Conservation (phyloP, 768 basidiomycete species). For the Phaffia tasmanica region DNA sequence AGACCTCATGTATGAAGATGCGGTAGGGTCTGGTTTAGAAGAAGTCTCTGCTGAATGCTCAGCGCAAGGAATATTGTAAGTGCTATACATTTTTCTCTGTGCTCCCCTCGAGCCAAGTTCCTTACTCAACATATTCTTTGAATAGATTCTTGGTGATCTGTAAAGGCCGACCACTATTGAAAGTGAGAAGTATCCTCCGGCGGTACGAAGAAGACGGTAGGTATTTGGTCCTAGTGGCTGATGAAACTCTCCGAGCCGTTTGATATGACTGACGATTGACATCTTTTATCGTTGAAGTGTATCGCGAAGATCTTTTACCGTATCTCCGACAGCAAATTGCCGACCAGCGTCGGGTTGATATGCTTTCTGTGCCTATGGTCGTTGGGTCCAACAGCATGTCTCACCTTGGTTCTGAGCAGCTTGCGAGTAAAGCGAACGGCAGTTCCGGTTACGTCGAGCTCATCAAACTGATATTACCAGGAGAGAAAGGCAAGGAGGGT, state of each 20-base stretch:
- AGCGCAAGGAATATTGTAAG: constrained; percentile 33
- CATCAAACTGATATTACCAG: constrained; percentile 18
- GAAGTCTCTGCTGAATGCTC: constrained; percentile 31
- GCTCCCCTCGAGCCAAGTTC: not conserved
- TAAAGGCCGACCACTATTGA: constrained; percentile 22
- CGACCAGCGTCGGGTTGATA: constrained; percentile 23
- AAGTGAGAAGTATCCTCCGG: constrained; percentile 21
- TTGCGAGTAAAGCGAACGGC: not conserved
- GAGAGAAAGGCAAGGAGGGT: constrained; percentile 15
- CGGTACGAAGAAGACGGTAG: constrained; percentile 23
- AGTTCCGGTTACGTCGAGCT: not conserved
- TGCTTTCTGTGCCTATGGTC: not conserved
- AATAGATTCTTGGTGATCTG: constrained; percentile 22
- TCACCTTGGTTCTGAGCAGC: not conserved
- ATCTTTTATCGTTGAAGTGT: not conserved
- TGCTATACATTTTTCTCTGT: constrained; percentile 30
- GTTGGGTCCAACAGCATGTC: not conserved
- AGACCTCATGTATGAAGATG: constrained; percentile 30
- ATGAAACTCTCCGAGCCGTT: not conserved
- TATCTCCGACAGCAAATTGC: constrained; percentile 21
- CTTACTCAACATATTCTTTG: not conserved
- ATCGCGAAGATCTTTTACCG: constrained; percentile 18
- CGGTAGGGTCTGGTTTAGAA: constrained; percentile 23
- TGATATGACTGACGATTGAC: not conserved
- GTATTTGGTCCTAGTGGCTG: not conserved